phyloP scores from a whole-genome alignment of 495 filamentous ascomycete species.

The Podospora tetraspora region DNA sequence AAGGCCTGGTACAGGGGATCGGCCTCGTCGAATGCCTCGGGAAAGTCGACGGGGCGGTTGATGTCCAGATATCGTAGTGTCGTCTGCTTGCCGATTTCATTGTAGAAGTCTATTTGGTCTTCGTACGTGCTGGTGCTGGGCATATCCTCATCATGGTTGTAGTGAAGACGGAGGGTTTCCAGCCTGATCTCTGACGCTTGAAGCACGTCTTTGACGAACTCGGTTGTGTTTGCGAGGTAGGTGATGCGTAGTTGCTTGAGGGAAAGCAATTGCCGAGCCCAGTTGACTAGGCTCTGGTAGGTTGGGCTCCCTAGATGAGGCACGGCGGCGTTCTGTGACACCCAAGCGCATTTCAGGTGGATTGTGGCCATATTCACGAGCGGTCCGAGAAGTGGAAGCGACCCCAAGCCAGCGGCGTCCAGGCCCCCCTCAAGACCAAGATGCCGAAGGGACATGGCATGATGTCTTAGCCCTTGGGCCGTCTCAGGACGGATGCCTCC shows the following conservation, averaged over 20 bases:
- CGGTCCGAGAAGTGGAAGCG: not conserved
- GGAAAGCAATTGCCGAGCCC: not conserved
- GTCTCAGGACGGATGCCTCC: not conserved
- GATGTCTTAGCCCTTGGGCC: not conserved
- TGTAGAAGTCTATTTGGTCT: slow-evolving; percentile 9
- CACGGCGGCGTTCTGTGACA: no score
- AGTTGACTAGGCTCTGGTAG: not conserved
- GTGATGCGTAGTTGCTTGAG: no score
- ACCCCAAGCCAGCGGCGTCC: not conserved
- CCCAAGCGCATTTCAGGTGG: not conserved
- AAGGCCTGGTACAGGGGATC: slow-evolving; percentile 30
- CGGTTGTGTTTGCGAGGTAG: no score
- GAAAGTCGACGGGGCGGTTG: slow-evolving; percentile 47
- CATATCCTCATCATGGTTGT: no score
- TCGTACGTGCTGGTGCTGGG: no score
- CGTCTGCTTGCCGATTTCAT: slow-evolving; percentile 25
- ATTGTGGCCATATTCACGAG: not conserved
- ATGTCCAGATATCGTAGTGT: slow-evolving; percentile 33
- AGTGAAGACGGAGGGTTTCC: no score
- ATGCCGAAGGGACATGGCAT: not conserved
- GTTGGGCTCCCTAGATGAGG: not conserved
- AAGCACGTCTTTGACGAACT: no score
- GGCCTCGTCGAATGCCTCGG: slow-evolving; percentile 19
- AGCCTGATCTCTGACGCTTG: no score
- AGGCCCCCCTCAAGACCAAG: not conserved